Conservation (phyloP, 768 basidiomycete genomes). For the Amanita molliuscula region DNA sequence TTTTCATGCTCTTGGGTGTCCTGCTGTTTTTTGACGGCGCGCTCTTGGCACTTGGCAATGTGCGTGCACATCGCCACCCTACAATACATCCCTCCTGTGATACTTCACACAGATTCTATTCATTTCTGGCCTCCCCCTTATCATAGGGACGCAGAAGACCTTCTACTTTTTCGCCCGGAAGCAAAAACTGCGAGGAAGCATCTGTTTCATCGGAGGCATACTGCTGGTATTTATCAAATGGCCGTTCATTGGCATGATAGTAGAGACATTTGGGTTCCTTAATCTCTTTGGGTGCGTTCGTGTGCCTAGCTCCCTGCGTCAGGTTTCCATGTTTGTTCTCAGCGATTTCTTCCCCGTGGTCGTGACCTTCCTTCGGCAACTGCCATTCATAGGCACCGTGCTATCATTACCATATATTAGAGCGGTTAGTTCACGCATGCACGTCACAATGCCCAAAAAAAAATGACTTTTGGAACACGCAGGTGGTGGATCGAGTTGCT, state of each 20-base stretch:
- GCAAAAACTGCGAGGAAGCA: conserved; percentile 86
- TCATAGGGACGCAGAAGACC: conserved; percentile 95
- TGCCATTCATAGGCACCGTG: conserved; percentile 84
- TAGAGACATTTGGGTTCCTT: conserved; percentile 95
- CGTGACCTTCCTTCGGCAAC: conserved; percentile 88
- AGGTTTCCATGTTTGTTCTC: conserved; percentile 8
- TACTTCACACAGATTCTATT: conserved; percentile 66
- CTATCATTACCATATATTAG: conserved; percentile 84
- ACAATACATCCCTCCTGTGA: not conserved
- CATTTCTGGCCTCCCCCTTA: conserved; percentile 86
- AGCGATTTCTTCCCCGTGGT: conserved; percentile 99
- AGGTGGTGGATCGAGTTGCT: conserved; percentile 74
- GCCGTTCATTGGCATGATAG: conserved; percentile 86
- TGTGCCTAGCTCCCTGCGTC: not conserved
- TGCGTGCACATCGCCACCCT: conserved; percentile 20
- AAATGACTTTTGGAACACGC: conserved; percentile 4
- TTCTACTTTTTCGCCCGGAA: conserved; percentile 96
- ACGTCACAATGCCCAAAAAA: not conserved
- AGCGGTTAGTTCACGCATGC: conserved; percentile 40
- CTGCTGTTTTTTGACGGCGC: conserved; percentile 96
- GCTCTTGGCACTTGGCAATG: conserved; percentile 94
- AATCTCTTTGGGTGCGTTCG: conserved; percentile 84
- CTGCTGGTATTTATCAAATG: conserved; percentile 91
- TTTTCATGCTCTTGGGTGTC: conserved; percentile 96
- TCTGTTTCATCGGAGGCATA: conserved; percentile 85